Percentiles rank a stretch among this genome's conserved stretches.
These are phyloP conservation scores for Cladophialophora exuberans DNA, from an alignment of 2,329 filamentous ascomycete species.

Conservation along the genomic window DNA sequence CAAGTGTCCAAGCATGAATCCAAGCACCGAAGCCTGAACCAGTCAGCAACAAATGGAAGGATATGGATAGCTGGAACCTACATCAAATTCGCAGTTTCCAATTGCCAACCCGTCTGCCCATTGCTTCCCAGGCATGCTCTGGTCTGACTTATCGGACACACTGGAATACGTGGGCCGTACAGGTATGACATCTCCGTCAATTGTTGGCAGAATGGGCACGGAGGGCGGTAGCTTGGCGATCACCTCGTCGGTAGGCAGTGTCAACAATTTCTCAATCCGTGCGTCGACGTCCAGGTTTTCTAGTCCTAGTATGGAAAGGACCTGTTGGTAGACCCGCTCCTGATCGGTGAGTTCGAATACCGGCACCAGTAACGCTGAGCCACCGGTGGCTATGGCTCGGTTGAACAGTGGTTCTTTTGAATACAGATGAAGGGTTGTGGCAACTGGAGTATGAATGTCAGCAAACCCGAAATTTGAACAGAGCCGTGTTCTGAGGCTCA, in stretches of 20 bases:
- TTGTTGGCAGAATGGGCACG: slow-evolving; percentile 41
- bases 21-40: slow-evolving; percentile 18
- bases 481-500: slow-evolving; percentile 33
- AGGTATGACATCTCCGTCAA: slow-evolving; percentile 50
- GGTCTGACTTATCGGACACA: slow-evolving; percentile 33
- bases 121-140: slow-evolving; percentile 42
- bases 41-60: not conserved
- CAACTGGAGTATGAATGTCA: slow-evolving; percentile 32
- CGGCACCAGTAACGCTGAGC: slow-evolving; percentile 48
- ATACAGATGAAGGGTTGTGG: slow-evolving; percentile 41
- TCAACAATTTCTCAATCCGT: slow-evolving; percentile 46
- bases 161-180: slow-evolving; percentile 28
- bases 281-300: slow-evolving; percentile 39
- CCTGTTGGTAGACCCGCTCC: slow-evolving; percentile 47
- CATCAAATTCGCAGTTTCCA: slow-evolving; percentile 54
- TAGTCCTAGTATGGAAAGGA: slow-evolving; percentile 46
- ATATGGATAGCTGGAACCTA: slow-evolving; percentile 33
- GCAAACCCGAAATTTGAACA: not conserved
- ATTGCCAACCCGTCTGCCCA: slow-evolving; percentile 55
- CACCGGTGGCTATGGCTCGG: slow-evolving; percentile 47
- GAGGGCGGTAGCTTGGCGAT: slow-evolving; percentile 44
- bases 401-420: slow-evolving; percentile 46
- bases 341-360: slow-evolving; percentile 44
- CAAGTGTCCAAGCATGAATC: slow-evolving; percentile 20
- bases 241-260: slow-evolving; percentile 46